Conservation (phyloP, 2,329 filamentous ascomycete species). For the Verticillium klebahnii region DNA sequence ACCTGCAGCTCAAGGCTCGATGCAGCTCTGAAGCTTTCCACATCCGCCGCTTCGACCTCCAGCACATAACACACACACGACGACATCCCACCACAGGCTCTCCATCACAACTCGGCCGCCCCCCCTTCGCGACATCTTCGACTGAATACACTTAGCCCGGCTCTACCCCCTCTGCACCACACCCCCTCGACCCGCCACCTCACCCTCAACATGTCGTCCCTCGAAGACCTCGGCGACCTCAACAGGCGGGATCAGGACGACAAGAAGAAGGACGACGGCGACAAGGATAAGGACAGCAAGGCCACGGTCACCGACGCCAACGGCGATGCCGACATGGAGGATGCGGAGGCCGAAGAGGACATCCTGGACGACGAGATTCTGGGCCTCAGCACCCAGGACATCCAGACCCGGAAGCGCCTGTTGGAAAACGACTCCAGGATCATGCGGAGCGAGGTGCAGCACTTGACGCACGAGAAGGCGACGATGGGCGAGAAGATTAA, state of each 20-base stretch:
- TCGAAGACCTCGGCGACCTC: conserved; percentile 88
- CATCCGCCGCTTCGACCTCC: conserved; percentile 8
- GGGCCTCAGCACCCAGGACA: conserved; percentile 88
- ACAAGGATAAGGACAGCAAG: conserved; percentile 27
- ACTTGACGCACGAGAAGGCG: conserved; percentile 90
- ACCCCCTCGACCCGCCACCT: conserved; percentile 1
- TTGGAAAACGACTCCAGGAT: conserved; percentile 97
- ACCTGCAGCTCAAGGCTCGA: conserved; percentile 10
- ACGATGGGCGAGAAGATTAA: conserved; percentile 99
- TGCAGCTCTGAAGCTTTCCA: conserved; percentile 15
- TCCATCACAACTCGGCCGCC: conserved; percentile 1
- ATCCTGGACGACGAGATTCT: conserved; percentile 92
- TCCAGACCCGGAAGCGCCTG: conserved; percentile 82
- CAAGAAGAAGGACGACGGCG: conserved; percentile 38
- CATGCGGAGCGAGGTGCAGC: conserved; percentile 96
- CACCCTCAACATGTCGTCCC: conserved; percentile 67
- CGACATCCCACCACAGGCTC: background rate
- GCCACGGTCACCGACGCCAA: conserved; percentile 45
- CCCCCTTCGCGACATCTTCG: background rate
- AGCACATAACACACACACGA: conserved; percentile 1
- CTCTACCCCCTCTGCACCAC: conserved; percentile 1
- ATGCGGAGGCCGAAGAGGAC: conserved; percentile 74
- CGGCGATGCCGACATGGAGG: conserved; percentile 87
- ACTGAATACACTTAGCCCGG: background rate
- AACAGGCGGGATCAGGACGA: conserved; percentile 76